Conservation (phyloP, 768 basidiomycete species). For the Amyloporia xantha region DNA sequence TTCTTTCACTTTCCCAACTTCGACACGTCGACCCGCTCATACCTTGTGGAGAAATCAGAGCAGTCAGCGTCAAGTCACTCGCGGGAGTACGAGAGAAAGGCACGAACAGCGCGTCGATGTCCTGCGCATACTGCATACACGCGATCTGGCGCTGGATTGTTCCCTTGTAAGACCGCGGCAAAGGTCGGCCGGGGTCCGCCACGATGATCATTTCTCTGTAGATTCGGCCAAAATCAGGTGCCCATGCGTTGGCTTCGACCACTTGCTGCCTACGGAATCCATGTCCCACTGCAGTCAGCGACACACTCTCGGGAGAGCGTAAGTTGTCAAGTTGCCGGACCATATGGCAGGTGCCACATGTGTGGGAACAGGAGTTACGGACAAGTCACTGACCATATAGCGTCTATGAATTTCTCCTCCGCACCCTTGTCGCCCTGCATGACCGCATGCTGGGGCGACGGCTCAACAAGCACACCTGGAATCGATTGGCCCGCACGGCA, state of each 20-base stretch:
- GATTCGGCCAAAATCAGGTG: constrained; percentile 37
- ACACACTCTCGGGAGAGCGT: background rate
- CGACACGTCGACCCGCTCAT: no score
- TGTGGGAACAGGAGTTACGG: no score
- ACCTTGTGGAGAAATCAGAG: no score
- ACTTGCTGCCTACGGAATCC: constrained; percentile 20
- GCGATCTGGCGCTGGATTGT: constrained; percentile 22
- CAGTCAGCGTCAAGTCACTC: no score
- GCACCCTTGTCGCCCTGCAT: constrained; percentile 24
- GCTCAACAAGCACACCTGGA: constrained; percentile 34
- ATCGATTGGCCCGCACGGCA: constrained; percentile 33
- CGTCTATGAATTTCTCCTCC: constrained; percentile 27
- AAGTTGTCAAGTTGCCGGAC: no score
- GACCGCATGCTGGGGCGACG: constrained; percentile 25
- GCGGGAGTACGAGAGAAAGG: no score
- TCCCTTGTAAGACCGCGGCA: constrained; percentile 27
- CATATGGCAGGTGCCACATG: no score
- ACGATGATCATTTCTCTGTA: constrained; percentile 40
- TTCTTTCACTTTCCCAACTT: no score
- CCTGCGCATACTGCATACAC: constrained; percentile 28
- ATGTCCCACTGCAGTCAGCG: background rate
- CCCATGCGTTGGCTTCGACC: constrained; percentile 32
- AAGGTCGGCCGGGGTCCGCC: constrained; percentile 23
- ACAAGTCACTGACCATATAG: constrained; percentile 28
- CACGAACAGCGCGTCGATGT: constrained; percentile 34